Evolutionary conservation across 345 rosid genomes (phyloP).

Genomic region (Iberis pinnata): DNA sequence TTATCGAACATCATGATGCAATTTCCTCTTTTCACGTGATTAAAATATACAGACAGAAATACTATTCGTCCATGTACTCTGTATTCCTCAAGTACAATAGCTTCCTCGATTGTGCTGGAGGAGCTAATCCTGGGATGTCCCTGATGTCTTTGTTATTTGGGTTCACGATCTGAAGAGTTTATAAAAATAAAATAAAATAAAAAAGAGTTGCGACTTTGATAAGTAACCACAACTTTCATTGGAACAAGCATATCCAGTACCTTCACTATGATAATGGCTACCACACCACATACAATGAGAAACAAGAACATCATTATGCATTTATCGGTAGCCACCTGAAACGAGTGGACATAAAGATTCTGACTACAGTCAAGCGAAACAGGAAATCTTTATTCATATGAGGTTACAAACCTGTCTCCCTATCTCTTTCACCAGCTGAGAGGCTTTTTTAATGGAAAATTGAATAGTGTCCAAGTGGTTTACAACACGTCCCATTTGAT

Average conservation of each 20-base stretch:
- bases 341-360: conserved; percentile 1
- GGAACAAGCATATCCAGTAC: conserved; percentile 33
- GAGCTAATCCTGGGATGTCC: conserved; percentile 99
- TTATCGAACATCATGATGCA: conserved; percentile 21
- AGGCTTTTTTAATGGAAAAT: conserved; percentile 97
- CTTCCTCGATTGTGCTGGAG: conserved; percentile 90
- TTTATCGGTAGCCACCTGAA: conserved; percentile 94
- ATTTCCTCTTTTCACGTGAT: conserved; percentile 20
- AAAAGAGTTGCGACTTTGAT: conserved; percentile 8
- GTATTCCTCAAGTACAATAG: conserved; percentile 47
- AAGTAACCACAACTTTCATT: conserved; percentile 15
- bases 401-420: conserved; percentile 79
- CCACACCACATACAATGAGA: conserved; percentile 86
- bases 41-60: conserved; percentile 16
- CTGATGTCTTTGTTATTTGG: conserved; percentile 84
- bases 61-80: conserved; percentile 23
- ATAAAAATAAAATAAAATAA: too few species aligned
- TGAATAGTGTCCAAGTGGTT: conserved; percentile 97
- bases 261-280: conserved; percentile 94
- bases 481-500: conserved; percentile 97
- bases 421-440: conserved; percentile 95
- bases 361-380: neutral
- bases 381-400: neutral
- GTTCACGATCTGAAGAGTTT: conserved; percentile 60
- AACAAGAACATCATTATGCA: conserved; percentile 90